These are phyloP conservation scores for Yamadazyma takamatsuzukensis DNA, from an alignment of 805 yeast genomes.

Conservation along the genomic window DNA sequence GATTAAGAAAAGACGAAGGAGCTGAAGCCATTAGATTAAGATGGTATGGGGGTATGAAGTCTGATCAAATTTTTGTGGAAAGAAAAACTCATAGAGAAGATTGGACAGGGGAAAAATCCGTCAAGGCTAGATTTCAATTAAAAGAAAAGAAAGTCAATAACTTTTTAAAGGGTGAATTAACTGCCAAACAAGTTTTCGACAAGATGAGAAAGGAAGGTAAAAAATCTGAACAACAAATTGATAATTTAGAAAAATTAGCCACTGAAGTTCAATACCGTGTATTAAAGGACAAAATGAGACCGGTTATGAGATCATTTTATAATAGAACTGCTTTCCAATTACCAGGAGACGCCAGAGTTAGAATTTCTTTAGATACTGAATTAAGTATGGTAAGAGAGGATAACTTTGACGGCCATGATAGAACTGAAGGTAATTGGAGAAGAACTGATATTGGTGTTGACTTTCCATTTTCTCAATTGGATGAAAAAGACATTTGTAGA, in stretches of 20 bases:
- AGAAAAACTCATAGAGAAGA: slow-evolving; percentile 98
- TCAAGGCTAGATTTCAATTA: slow-evolving; percentile 90
- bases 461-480: slow-evolving; percentile 86
- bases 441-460: slow-evolving; percentile 98
- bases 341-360: slow-evolving; percentile 98
- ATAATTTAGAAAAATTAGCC: slow-evolving; percentile 87
- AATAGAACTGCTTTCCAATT: slow-evolving; percentile 98
- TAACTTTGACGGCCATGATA: slow-evolving; percentile 86
- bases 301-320: slow-evolving; percentile 93
- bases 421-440: slow-evolving; percentile 95
- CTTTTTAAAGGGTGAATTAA: slow-evolving; percentile 76
- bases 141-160: slow-evolving; percentile 89
- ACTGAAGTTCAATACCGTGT: slow-evolving; percentile 90
- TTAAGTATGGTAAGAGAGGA: slow-evolving; percentile 97
- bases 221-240: slow-evolving; percentile 82
- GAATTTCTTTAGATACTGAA: slow-evolving; percentile 96
- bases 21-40: slow-evolving; percentile 97
- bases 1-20: slow-evolving; percentile 95
- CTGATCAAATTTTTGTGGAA: slow-evolving; percentile 91
- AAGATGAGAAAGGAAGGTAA: slow-evolving; percentile 92
- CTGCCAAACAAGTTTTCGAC: slow-evolving; percentile 86
- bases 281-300: slow-evolving; percentile 78
- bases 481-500: slow-evolving; percentile 81
- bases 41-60: slow-evolving; percentile 98
- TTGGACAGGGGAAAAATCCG: slow-evolving; percentile 99